phyloP scores from a whole-genome alignment of 78 protist species.

The Chrysochromulina parva region DNA sequence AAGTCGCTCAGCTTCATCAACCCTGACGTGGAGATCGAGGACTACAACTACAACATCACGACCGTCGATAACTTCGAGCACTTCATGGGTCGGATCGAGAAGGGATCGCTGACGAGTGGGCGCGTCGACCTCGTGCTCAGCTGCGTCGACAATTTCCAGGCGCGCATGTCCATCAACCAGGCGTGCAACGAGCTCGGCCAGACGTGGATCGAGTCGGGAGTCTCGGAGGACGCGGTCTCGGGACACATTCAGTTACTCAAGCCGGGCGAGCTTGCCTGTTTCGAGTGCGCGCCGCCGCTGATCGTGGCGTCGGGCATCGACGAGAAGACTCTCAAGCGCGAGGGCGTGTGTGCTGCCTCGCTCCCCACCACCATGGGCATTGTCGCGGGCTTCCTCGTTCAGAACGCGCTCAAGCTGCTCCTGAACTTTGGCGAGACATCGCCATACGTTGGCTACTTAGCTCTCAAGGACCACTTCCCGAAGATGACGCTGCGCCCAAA shows the following conservation, averaged over 20 bases:
- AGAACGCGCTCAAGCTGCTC: slow-evolving; percentile 88
- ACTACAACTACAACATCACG: slow-evolving; percentile 83
- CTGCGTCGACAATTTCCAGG: slow-evolving; percentile 96
- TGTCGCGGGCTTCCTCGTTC: slow-evolving; percentile 89
- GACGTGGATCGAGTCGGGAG: slow-evolving; percentile 97
- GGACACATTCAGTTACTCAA: slow-evolving; percentile 92
- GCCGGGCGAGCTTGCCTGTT: slow-evolving; percentile 59
- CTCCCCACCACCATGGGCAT: slow-evolving; percentile 97
- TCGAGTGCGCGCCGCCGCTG: slow-evolving; percentile 87
- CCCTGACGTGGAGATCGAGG: slow-evolving; percentile 89
- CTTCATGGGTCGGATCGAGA: slow-evolving; percentile 59
- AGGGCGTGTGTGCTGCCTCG: slow-evolving; percentile 92
- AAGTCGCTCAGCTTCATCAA: slow-evolving; percentile 86
- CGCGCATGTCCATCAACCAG: slow-evolving; percentile 79
- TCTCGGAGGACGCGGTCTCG: slow-evolving; percentile 94
- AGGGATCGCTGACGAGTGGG: slow-evolving; percentile 57
- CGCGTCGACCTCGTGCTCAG: slow-evolving; percentile 85
- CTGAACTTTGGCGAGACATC: slow-evolving; percentile 86
- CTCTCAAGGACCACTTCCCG: slow-evolving; percentile 89
- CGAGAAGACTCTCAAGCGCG: slow-evolving; percentile 75
- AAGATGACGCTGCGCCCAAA: slow-evolving; percentile 77
- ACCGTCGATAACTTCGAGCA: slow-evolving; percentile 80
- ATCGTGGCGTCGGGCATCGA: slow-evolving; percentile 89
- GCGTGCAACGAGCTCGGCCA: slow-evolving; percentile 73
- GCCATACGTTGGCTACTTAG: slow-evolving; percentile 76